A percentile compares a stretch with the other conserved stretches of the same genome.
Conservation (phyloP, 306 rosid genomes). For the Delonix regia region DNA sequence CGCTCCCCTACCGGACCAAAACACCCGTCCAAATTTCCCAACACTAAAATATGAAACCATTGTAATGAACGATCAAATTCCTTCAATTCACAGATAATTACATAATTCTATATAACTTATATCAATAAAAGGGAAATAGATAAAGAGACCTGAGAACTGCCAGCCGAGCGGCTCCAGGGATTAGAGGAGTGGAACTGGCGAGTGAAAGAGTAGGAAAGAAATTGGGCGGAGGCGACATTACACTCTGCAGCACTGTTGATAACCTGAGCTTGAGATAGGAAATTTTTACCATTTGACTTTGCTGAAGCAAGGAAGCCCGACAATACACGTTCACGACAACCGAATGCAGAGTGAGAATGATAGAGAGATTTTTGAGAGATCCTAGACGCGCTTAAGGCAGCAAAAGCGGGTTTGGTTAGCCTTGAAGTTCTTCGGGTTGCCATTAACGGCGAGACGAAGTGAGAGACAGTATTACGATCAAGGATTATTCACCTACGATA, state of each 20-base stretch:
- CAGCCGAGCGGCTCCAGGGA: slow-evolving; percentile 53
- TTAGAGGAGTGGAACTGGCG: slow-evolving; percentile 67
- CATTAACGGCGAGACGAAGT: slow-evolving; percentile 41
- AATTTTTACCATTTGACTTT: slow-evolving; percentile 14
- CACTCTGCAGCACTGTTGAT: slow-evolving; percentile 16
- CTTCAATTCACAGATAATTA: not conserved
- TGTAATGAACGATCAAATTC: not conserved
- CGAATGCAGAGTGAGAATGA: slow-evolving; percentile 31
- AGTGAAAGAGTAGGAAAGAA: slow-evolving; percentile 51
- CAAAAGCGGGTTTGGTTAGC: slow-evolving; percentile 54
- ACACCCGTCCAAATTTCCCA: not conserved
- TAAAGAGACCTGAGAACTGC: slow-evolving; percentile 59
- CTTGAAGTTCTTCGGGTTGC: slow-evolving; percentile 64
- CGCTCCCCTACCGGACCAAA: not conserved
- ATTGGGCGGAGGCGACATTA: slow-evolving; percentile 58
- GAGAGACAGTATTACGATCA: not conserved
- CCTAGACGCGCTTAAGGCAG: slow-evolving; percentile 45
- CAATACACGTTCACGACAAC: slow-evolving; percentile 21
- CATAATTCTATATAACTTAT: not conserved
- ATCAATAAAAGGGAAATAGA: not conserved
- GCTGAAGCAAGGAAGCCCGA: slow-evolving; percentile 17
- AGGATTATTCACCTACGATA: not conserved
- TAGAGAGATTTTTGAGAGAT: slow-evolving; percentile 31
- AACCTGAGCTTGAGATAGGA: slow-evolving; percentile 37
- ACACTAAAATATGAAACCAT: not conserved